These are phyloP conservation scores for Primulina eburnea DNA, from an alignment of 257 asterid genomes.

Conservation along the genomic window DNA sequence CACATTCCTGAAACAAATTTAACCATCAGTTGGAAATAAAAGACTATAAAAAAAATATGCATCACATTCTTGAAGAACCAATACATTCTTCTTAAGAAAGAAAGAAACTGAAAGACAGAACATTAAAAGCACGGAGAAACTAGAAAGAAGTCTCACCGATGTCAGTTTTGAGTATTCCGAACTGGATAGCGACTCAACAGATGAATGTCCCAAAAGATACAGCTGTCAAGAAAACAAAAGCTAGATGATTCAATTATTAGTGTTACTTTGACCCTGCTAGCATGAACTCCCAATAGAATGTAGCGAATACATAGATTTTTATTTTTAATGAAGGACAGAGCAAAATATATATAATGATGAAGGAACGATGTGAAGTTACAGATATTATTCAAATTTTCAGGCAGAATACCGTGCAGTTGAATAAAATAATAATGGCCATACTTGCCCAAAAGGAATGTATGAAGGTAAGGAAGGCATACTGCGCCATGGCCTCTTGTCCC, in stretches of 20 bases:
- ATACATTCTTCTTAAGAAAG: constrained; percentile 11
- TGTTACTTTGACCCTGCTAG: constrained; percentile 5
- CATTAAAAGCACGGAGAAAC: constrained; percentile 18
- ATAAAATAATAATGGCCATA: constrained; percentile 28
- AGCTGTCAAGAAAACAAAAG: constrained; percentile 49
- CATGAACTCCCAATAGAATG: constrained; percentile 11
- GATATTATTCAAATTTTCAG: background rate
- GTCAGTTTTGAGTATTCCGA: constrained; percentile 40
- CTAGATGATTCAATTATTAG: background rate
- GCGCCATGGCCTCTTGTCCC: constrained; percentile 66
- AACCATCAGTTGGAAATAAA: constrained; percentile 35
- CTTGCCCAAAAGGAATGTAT: constrained; percentile 97
- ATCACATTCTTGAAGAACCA: constrained; percentile 24
- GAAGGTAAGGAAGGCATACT: constrained; percentile 88
- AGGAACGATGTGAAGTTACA: constrained; percentile 5
- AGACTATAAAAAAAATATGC: constrained; percentile 26
- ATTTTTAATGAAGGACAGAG: constrained; percentile 5
- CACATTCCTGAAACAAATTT: constrained; percentile 56
- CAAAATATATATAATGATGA: constrained; percentile 2
- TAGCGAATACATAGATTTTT: constrained; percentile 7
- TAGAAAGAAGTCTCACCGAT: constrained; percentile 5
- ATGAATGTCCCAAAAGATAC: constrained; percentile 76
- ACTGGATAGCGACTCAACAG: constrained; percentile 91
- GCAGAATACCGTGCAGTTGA: background rate
- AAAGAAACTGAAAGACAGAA: constrained; percentile 17